These are phyloP conservation scores for Corylus avellana DNA, from an alignment of 306 rosid species.

Conservation along the genomic window DNA sequence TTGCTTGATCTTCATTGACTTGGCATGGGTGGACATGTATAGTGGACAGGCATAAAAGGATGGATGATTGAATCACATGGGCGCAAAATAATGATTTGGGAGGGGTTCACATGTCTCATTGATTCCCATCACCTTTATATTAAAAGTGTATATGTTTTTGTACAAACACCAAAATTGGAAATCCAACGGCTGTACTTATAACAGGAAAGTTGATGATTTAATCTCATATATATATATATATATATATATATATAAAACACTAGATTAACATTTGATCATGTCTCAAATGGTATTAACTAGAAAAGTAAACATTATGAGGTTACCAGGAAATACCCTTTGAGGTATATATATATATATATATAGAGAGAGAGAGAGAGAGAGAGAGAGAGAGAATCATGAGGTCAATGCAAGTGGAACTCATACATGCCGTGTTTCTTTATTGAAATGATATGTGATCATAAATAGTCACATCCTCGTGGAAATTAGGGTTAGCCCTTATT, in stretches of 20 bases:
- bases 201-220: neutral
- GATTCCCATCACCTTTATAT: constrained; percentile 27
- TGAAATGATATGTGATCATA: neutral
- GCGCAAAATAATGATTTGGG: constrained; percentile 8
- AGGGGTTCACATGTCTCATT: constrained; percentile 20
- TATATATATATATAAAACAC: too few relatives aligned
- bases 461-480: too few relatives aligned
- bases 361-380: too few relatives aligned
- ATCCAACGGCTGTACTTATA: neutral
- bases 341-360: too few relatives aligned
- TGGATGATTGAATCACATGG: constrained; percentile 13
- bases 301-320: neutral
- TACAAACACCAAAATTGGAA: neutral
- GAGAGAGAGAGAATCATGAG: too few relatives aligned
- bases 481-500: too few relatives aligned
- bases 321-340: neutral
- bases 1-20: neutral
- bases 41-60: neutral
- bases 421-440: neutral
- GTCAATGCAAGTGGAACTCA: too few relatives aligned
- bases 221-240: neutral
- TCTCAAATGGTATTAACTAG: too few relatives aligned
- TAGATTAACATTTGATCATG: too few relatives aligned
- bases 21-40: neutral
- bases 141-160: neutral